Evolutionary conservation across 495 filamentous ascomycete species (phyloP), one percentile per base, ranked within the genome.

Genomic region (Platismatia glauca): DNA sequence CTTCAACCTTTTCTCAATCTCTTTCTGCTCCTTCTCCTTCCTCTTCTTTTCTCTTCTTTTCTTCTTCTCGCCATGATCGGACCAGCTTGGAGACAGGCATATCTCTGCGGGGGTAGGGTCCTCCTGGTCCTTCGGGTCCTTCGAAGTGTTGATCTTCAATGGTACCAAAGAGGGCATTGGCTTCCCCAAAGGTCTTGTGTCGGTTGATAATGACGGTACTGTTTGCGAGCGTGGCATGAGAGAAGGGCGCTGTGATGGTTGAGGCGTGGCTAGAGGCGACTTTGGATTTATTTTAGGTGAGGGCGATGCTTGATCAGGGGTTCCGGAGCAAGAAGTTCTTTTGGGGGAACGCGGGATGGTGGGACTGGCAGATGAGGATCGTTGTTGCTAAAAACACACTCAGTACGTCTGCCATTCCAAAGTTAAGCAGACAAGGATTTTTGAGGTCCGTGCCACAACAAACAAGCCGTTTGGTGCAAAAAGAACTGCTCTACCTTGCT

Each of bases 71-170:
- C 66, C 66, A 57, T 66, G 64, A 43, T 68, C 66, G 11, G 66
- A 68, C 68, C 68, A 68, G 39, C 66, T 70, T 18, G 68, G 68
- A 15, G 68, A 68, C 46, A 63, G 55, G 53, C 68, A 70, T 57
- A 70, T 68, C 57, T 67, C 66, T 34, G 59, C 48, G 16, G 37
- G 38, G 2, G 43, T 24, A 18, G 59, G 38, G 4, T 62, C 58
- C 3, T 64, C 55, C 13, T 34, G 38, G 24, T 55, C 34, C 4
- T 43, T 60, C 16, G 52, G 38, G 24, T 55, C 34, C 4, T 43
- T 60, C 16, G 52, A 37, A 34, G 64, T 64, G 16, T 62, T 61
- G 33, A 57, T 22, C 20, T 38, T 52, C 34, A 64, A 58, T 37
- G 58, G 62, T 15, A 22, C 53, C 24, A 59, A 35, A 18, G 38